Base-by-base conservation (phyloP, 225 moss, liverwort and hornwort species). In the Bryoerythrophyllum caledonicum region DNA sequence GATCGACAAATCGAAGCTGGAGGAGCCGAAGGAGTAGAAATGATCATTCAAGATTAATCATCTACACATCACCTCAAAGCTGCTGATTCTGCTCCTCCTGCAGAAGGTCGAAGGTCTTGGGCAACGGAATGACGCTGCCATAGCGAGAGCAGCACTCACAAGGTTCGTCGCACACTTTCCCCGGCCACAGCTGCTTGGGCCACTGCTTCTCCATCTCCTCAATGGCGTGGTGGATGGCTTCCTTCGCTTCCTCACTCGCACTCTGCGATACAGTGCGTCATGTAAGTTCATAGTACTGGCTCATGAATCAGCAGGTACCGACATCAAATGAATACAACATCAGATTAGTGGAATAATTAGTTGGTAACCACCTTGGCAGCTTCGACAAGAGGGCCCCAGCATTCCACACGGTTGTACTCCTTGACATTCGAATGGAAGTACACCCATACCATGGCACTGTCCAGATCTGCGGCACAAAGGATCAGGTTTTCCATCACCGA, bases 351-450 rank as follows among this genome's bases (percentile, higher is more conserved):
- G 3, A 40, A 41, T 24, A 2, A 32, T n/a, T n/a, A 63, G 64
- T 12, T 21, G 19, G 35, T 44, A 26, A 32, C 7, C 21, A 90
- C 91, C 88, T 92, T 86, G 1, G 86, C 83, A 71, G 92, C 92
- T 73, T 92, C 83, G 16, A 75, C 65, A 43, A 92, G 80, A 40
- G 92, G 83, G n/a, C 92, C 92, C 92, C 92, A 92, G 57, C 85
- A 87, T 60, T 92, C 92, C 48, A 92, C 86, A 8, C 84, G 82
- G 65, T 90, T 88, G 55, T 84, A 92, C 41, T 85, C 88, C 34
- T 80, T 74, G 51, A 83, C 80, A 44, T 82, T 92, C 3, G 92
- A 92, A 60, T 92, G 92, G 73, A 92, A 92, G 61, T 92, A 92
- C 27, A 92, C 86, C 90, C 92, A 92, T 6, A 90, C 92, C 53